Evolutionary conservation across 139 green algal genomes (phyloP), one percentile per base, ranked within the genome.

Genomic region (Ettlia oleoabundans): DNA sequence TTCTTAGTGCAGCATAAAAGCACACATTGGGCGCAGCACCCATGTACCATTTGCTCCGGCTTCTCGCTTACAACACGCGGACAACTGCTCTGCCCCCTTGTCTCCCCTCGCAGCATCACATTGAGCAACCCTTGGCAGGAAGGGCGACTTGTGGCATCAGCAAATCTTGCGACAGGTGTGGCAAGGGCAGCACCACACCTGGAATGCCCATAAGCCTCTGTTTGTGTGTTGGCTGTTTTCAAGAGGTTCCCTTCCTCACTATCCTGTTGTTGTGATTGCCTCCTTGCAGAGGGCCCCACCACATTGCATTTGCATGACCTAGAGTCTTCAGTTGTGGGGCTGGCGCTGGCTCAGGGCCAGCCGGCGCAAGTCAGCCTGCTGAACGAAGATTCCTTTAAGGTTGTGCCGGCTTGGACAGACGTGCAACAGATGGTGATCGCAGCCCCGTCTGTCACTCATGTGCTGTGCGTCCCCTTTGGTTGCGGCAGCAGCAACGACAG

Each of bases 391-490:
- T 32, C 52, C 7, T 4, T 24, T n/a, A 7, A n/a, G 30, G 33
- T 35, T 35, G 32, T 71, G 28, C 21, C 38, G 8, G 52, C 35
- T 21, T 77, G 70, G 58, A 52, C 58, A 9, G 75, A 81, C 42
- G 47, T 81, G 58, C 61, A 61, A n/a, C 28, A 61, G 55, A 70
- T 81, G 73, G 38, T n/a, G 40, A 15, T 7, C 1, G 37, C 41
- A 8, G 58, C 4, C 2, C 28, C 75, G 4, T 3, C 3, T 18
- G 40, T 71, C 22, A 42, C 58, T 13, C 75, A 81, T 38, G 4
- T 81, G 38, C 58, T 81, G 15, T 81, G 75, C 75, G 21, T 81
- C 2, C 75, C 75, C 0, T 81, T 81, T 71, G 61, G 61, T 22
- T 18, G 19, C 30, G 18, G 10, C 26, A 18, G 2, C n/a, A 15